A percentile compares a stretch with the other conserved stretches of the same genome.
These are phyloP conservation scores for Aspergillus brasiliensis DNA, from an alignment of 2,329 filamentous ascomycete genomes.

Conservation along the genomic window DNA sequence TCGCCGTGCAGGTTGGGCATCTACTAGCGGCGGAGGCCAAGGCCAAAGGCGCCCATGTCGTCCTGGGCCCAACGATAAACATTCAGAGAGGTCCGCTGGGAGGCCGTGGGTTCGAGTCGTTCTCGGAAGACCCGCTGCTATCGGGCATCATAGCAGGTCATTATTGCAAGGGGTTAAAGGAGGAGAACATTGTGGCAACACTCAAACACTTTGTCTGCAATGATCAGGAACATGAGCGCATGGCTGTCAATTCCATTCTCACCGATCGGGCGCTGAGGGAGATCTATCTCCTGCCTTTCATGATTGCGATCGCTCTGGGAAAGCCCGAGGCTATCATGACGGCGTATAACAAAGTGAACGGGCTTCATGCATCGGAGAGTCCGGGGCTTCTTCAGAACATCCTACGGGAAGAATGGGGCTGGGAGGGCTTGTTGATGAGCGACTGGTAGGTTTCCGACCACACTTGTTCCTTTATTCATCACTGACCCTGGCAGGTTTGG, in stretches of 20 bases:
- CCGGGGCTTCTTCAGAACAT: slow-evolving; percentile 42
- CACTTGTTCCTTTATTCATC: neutral
- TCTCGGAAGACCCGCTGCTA: slow-evolving; percentile 77
- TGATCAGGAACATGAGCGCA: slow-evolving; percentile 48
- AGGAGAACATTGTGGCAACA: slow-evolving; percentile 74
- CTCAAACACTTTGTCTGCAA: slow-evolving; percentile 66
- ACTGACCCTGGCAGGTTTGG: slow-evolving; percentile 34
- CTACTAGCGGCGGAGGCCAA: slow-evolving; percentile 71
- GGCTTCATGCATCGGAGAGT: slow-evolving; percentile 47
- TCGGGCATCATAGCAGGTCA: slow-evolving; percentile 72
- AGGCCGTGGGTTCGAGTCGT: slow-evolving; percentile 82
- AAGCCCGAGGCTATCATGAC: slow-evolving; percentile 62
- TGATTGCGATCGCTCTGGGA: slow-evolving; percentile 59
- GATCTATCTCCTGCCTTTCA: slow-evolving; percentile 66
- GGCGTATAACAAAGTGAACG: slow-evolving; percentile 60
- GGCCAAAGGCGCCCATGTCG: slow-evolving; percentile 71
- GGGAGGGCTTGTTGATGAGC: slow-evolving; percentile 49
- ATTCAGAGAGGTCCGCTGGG: slow-evolving; percentile 80
- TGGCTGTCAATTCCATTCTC: slow-evolving; percentile 44
- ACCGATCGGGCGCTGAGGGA: slow-evolving; percentile 61
- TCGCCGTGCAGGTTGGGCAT: slow-evolving; percentile 68
- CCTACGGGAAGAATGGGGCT: slow-evolving; percentile 48
- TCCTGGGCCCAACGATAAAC: slow-evolving; percentile 77
- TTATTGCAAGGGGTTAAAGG: slow-evolving; percentile 72
- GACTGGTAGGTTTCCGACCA: slow-evolving; percentile 39